Base-by-base conservation (phyloP, 2,329 filamentous ascomycete species). In the Ascochyta pisi region DNA sequence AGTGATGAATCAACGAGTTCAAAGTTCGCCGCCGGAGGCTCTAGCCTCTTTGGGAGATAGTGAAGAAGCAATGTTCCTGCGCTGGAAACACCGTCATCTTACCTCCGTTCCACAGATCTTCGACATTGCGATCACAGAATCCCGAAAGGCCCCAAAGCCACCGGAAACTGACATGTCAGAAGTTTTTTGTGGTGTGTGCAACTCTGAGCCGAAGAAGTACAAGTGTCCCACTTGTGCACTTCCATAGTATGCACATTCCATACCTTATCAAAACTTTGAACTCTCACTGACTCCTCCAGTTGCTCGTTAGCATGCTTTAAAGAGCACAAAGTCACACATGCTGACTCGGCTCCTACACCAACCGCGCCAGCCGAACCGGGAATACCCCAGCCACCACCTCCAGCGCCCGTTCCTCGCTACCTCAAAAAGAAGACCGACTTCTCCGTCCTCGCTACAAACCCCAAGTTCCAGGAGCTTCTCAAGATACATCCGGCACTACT, bases 181-280 rank as follows among this genome's bases (percentile, higher is more conserved):
- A 7, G 4, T 37, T 7, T 58, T 70, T 12, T 82, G 80, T 56
- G 76, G 75, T 39, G 71, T 82, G n/a, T 82, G 80, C 67, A 65
- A 74, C 37, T 66, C 67, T 22, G 65, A 71, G 42, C 73, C 75
- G n/a, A 78, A 77, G 43, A 82, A 81, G 65, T 82, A 82, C 74
- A 81, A 79, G 70, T 82, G 80, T 62, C 78, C 79, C n/a, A 73
- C 75, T 19, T 82, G 80, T 63, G 67, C 75, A 55, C 59, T 79
- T 29, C 77, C 75, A 67, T 82, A 81, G 79, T 81, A 67, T 22
- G n/a, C 38, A n/a, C 23, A 24, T 26, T 7, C 15, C n/a, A 10
- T 7, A 8, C 4, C 37, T 33, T 19, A 4, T 9, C 22, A 31
- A 8, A 6, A 43, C 1, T 1, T 40, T 34, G 16, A 16, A 1